A percentile compares a stretch with the other conserved stretches of the same genome.
Evolutionary conservation across 306 rosid species (phyloP).

Genomic region (Lathyrus tuberosus): DNA sequence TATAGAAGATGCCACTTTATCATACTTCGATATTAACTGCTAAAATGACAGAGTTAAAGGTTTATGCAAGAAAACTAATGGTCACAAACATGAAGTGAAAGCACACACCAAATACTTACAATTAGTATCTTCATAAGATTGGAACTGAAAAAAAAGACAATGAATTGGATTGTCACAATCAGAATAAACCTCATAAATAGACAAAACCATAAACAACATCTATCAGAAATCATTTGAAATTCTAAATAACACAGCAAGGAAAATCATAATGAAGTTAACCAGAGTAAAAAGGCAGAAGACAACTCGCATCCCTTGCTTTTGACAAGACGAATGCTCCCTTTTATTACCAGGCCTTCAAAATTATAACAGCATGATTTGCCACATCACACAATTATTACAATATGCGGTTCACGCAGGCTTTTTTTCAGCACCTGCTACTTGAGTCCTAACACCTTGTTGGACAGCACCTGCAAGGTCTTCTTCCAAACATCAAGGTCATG

Average conservation of each 20-base stretch:
- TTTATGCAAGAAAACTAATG: not conserved
- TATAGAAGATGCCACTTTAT: not conserved
- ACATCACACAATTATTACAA: not conserved
- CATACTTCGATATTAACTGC: not conserved
- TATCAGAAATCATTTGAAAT: not conserved
- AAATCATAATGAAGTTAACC: not conserved
- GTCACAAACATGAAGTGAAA: no score
- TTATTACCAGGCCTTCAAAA: not conserved
- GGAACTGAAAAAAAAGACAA: not conserved
- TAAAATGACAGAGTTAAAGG: no score
- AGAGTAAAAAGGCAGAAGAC: not conserved
- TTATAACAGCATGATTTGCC: not conserved
- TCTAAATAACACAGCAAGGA: not conserved
- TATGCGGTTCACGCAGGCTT: no score
- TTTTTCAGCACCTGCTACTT: no score
- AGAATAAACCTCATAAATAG: not conserved
- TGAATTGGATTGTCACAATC: not conserved
- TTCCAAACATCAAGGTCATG: no score
- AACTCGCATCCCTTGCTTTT: not conserved
- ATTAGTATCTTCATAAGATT: not conserved
- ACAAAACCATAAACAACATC: constrained; percentile 1
- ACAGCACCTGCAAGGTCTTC: no score
- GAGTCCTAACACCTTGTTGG: no score
- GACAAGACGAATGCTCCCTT: not conserved
- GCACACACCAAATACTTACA: not conserved